Evolutionary conservation across 2,329 filamentous ascomycete species (phyloP).

Genomic region (Phialemoniopsis sp.): DNA sequence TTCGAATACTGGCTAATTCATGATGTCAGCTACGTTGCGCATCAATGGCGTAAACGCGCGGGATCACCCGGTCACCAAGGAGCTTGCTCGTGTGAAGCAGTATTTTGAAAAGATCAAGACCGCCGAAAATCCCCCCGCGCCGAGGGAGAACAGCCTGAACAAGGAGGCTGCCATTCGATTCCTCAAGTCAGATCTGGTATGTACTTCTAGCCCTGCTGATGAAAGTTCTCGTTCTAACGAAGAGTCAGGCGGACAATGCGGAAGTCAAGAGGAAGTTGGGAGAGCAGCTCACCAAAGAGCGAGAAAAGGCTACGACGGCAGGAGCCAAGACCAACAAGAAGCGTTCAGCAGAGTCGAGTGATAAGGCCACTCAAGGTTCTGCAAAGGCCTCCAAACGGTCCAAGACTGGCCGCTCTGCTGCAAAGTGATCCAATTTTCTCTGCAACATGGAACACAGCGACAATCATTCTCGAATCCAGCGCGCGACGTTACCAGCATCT

Average conservation of each 20-base stretch:
- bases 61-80: constrained; percentile 77
- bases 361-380: constrained; percentile 1
- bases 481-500: too few relatives aligned
- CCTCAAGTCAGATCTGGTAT: constrained; percentile 74
- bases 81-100: constrained; percentile 81
- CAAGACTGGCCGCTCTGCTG: constrained; percentile 1
- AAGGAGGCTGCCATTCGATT: constrained; percentile 77
- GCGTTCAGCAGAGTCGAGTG: background rate
- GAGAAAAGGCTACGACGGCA: constrained; percentile 46
- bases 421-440: too few relatives aligned
- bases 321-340: constrained; percentile 20
- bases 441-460: background rate
- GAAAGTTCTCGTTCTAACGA: constrained; percentile 5
- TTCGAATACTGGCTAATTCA: constrained; percentile 9
- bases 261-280: constrained; percentile 45
- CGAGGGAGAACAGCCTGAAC: constrained; percentile 51
- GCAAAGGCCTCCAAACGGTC: constrained; percentile 1
- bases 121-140: constrained; percentile 54
- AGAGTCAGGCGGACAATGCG: constrained; percentile 43
- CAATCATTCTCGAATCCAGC: background rate
- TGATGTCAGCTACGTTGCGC: constrained; percentile 61
- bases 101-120: constrained; percentile 91
- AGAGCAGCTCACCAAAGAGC: constrained; percentile 53
- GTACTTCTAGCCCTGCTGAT: constrained; percentile 15
- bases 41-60: constrained; percentile 79